Evolutionary conservation across 2,329 filamentous ascomycete genomes (phyloP), one percentile per base, ranked within the genome.

Genomic region (Immersiporthe knoxdaviesiana): DNA sequence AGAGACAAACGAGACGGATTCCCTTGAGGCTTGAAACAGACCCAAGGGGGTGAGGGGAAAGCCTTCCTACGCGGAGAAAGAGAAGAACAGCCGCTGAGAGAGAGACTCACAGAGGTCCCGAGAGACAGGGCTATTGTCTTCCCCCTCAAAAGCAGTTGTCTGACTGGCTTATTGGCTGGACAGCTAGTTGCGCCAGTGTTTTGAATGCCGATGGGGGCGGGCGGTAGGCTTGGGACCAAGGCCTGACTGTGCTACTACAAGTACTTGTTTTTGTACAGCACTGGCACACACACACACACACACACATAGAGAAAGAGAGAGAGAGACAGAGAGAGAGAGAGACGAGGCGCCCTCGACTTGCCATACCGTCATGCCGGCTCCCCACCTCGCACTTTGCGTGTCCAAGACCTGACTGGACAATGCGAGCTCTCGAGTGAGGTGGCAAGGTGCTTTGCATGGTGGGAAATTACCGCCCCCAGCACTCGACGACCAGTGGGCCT

Each of bases 131-230:
- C 50, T 27, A 54, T 14, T 21, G 16, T 44, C 10, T 54, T 54
- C 24, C 3, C 50, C 11, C 12, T 14, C 11, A 27, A 27, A 16
- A 30, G 50, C 12, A 27, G 50, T 54, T 30, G 30, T 65, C 18
- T 44, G 63, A 32, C 41, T 58, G 12, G 56, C 56, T 35, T 59
- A 68, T 70, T 70, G 69, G 69, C 50, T 30, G 10, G 37, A 10
- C 11, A 18, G 41, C 32, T 37, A 24, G 21, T 56, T 50, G n/a
- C 67, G 56, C 67, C 67, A 65, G 39, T 41, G 69, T 71, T 71
- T 71, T 69, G 35, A 50, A 67, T 69, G 30, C 64, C 67, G 67
- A 67, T 54, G 65, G 64, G 67, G 67, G 60, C 54, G 12, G 66
- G 58, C 39, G 24, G 52, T 32, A 41, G 39, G 63, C 58, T 32